Percentiles rank a stretch among this genome's conserved stretches.
These are phyloP conservation scores for Conringia planisiliqua DNA, from an alignment of 345 rosid species.

Conservation along the genomic window DNA sequence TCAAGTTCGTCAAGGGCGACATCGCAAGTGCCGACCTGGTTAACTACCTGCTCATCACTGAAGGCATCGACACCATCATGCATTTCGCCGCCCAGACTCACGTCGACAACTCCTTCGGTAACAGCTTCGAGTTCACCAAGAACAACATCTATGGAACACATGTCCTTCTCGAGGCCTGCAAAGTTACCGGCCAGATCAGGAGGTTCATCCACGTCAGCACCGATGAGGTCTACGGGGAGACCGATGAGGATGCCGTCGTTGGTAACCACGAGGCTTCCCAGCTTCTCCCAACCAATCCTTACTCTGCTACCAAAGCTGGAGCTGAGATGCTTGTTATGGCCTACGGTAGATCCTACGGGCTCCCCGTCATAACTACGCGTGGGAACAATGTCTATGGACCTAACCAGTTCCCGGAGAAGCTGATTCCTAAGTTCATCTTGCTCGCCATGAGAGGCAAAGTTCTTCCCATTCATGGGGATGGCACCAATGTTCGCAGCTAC, in stretches of 20 bases:
- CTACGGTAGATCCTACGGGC: constrained; percentile 74
- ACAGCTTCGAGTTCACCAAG: constrained; percentile 85
- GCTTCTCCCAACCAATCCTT: constrained; percentile 80
- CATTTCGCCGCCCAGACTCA: constrained; percentile 89
- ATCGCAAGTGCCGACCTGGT: constrained; percentile 78
- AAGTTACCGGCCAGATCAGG: constrained; percentile 79
- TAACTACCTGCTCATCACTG: constrained; percentile 79
- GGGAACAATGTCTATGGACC: constrained; percentile 91
- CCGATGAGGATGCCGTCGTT: constrained; percentile 80
- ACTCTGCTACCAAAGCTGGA: constrained; percentile 81
- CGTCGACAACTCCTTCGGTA: constrained; percentile 80
- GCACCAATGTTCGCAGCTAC: constrained; percentile 69
- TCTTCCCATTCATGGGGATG: constrained; percentile 85
- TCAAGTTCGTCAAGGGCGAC: constrained; percentile 77
- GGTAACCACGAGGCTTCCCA: constrained; percentile 88
- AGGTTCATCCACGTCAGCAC: constrained; percentile 85
- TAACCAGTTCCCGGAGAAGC: constrained; percentile 72
- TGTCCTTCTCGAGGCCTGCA: constrained; percentile 79
- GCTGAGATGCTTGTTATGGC: constrained; percentile 96
- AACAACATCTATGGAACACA: constrained; percentile 80
- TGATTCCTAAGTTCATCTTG: constrained; percentile 77
- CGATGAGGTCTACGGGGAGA: constrained; percentile 86
- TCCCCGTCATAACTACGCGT: constrained; percentile 81
- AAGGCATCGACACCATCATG: constrained; percentile 81
- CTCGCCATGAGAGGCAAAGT: constrained; percentile 57